Conservation (phyloP, 352 stramenopile species). For the Phytophthora kernoviae region DNA sequence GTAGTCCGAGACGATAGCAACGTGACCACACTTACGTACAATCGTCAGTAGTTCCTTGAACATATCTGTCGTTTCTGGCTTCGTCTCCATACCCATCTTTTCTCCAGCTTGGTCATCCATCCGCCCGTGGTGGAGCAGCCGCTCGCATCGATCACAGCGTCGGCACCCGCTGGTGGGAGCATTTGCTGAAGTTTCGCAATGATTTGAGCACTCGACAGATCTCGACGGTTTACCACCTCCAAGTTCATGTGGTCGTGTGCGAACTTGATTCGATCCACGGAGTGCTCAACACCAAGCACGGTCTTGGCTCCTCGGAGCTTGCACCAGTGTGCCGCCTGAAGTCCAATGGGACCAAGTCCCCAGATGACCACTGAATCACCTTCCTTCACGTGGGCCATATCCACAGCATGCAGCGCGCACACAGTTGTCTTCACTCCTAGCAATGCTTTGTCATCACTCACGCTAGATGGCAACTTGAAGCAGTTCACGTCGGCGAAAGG, state of each 20-base stretch:
- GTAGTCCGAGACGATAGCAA: conserved; percentile 66
- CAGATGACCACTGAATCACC: conserved; percentile 67
- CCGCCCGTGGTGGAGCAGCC: conserved; percentile 38
- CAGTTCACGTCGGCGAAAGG: conserved; percentile 77
- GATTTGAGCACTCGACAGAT: conserved; percentile 52
- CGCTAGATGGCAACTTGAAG: conserved; percentile 55
- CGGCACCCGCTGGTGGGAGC: conserved; percentile 53
- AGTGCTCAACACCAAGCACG: conserved; percentile 61
- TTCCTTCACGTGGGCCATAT: conserved; percentile 54
- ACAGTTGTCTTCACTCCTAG: conserved; percentile 62
- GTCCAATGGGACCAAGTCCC: conserved; percentile 64
- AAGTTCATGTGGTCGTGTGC: conserved; percentile 64
- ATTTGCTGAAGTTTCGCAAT: conserved; percentile 52
- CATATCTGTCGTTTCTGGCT: conserved; percentile 53
- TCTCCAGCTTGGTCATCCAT: conserved; percentile 50
- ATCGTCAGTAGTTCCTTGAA: conserved; percentile 67
- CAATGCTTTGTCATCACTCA: conserved; percentile 72
- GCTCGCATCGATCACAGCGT: conserved; percentile 62
- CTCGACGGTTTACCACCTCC: conserved; percentile 62
- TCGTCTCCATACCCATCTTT: conserved; percentile 53
- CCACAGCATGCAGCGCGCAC: conserved; percentile 63
- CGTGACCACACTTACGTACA: conserved; percentile 60
- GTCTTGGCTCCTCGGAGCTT: conserved; percentile 68
- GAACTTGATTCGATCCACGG: conserved; percentile 55
- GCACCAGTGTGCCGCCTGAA: conserved; percentile 63